Percentiles rank a stretch among this genome's conserved stretches.
phyloP scores from a whole-genome alignment of 768 basidiomycete species.

The Leccinum fibrillosum region DNA sequence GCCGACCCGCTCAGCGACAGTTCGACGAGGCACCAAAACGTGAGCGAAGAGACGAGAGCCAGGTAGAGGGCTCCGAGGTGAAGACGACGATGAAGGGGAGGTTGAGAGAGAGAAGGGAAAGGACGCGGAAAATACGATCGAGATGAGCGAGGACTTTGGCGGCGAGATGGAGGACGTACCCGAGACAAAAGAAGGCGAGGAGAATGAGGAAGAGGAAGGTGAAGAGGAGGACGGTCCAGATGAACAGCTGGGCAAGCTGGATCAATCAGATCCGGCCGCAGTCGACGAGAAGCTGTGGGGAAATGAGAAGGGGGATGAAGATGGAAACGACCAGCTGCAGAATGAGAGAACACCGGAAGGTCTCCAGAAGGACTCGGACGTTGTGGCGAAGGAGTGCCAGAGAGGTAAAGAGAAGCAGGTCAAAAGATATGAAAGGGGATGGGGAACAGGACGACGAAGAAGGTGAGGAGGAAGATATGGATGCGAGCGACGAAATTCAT shows the following conservation, averaged over 20 bases:
- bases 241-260: constrained; percentile 80
- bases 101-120: constrained; percentile 37
- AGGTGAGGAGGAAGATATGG: constrained; percentile 25
- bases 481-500: constrained; percentile 34
- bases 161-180: constrained; percentile 83
- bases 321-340: constrained; percentile 49
- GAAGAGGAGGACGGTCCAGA: constrained; percentile 62
- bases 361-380: constrained; percentile 54
- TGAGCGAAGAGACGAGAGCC: constrained; percentile 95
- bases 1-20: constrained; percentile 5
- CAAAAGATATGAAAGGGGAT: constrained; percentile 31
- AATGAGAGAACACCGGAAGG: constrained; percentile 54
- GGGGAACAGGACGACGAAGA: constrained; percentile 27
- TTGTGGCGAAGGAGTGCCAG: constrained; percentile 75
- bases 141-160: constrained; percentile 89
- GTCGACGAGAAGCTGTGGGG: constrained; percentile 99
- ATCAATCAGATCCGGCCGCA: constrained; percentile 75
- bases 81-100: constrained; percentile 40
- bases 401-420: constrained; percentile 30
- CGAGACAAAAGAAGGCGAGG: constrained; percentile 43
- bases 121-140: constrained; percentile 75
- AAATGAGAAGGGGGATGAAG: constrained; percentile 64
- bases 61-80: constrained; percentile 90
- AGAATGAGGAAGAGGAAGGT: constrained; percentile 47
- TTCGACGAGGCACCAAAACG: constrained; percentile 54